Evolutionary conservation across 495 filamentous ascomycete genomes (phyloP).

Genomic region (Collariella sp.): DNA sequence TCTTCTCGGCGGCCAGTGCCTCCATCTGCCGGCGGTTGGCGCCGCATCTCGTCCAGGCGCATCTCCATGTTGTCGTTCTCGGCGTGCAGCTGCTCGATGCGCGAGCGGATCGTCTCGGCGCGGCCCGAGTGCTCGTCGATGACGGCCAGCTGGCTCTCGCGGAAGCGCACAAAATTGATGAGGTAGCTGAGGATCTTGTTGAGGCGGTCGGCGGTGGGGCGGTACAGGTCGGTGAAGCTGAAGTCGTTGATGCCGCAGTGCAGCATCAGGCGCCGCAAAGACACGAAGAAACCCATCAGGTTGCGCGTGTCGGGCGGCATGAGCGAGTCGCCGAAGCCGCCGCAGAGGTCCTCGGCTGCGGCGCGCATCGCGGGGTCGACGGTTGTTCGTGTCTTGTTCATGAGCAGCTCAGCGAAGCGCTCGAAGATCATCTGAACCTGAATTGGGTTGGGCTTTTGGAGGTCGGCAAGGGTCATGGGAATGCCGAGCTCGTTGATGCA

Average conservation of each 20-base stretch:
- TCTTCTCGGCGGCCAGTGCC: slow-evolving; percentile 67
- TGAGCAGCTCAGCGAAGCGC: slow-evolving; percentile 88
- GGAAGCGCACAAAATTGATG: slow-evolving; percentile 96
- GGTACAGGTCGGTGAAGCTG: slow-evolving; percentile 79
- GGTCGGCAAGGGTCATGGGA: slow-evolving; percentile 74
- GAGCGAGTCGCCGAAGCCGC: slow-evolving; percentile 61
- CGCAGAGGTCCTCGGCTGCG: slow-evolving; percentile 75
- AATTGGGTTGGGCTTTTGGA: slow-evolving; percentile 85
- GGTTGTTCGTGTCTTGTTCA: slow-evolving; percentile 82
- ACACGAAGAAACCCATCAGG: slow-evolving; percentile 85
- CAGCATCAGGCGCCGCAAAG: slow-evolving; percentile 61
- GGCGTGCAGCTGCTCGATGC: slow-evolving; percentile 74
- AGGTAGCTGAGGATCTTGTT: slow-evolving; percentile 90
- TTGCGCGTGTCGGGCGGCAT: slow-evolving; percentile 81
- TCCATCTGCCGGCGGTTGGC: slow-evolving; percentile 68
- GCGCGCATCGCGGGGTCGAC: slow-evolving; percentile 93
- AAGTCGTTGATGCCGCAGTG: slow-evolving; percentile 93
- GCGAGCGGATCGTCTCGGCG: slow-evolving; percentile 70
- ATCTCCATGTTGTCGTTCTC: slow-evolving; percentile 83
- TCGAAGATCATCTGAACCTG: slow-evolving; percentile 95
- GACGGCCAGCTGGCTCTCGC: slow-evolving; percentile 73
- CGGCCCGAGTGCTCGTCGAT: slow-evolving; percentile 92
- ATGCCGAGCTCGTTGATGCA: slow-evolving; percentile 97
- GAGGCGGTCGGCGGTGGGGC: slow-evolving; percentile 78
- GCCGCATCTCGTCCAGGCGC: slow-evolving; percentile 71